A percentile compares a stretch with the other conserved stretches of the same genome.
phyloP scores from a whole-genome alignment of 306 rosid genomes.

The Astragalus glycyphyllos region DNA sequence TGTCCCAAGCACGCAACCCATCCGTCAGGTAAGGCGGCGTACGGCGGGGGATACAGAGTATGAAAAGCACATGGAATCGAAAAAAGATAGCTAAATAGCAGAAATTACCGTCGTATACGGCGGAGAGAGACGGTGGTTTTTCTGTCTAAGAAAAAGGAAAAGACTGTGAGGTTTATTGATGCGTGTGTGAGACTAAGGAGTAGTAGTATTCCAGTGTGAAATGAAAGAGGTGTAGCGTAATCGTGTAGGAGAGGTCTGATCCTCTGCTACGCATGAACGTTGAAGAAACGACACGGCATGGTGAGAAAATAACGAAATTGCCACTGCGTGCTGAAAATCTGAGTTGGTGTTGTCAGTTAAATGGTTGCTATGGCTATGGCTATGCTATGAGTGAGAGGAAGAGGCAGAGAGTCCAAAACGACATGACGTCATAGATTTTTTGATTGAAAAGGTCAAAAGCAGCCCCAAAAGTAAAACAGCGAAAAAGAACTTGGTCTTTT shows the following conservation, averaged over 20 bases:
- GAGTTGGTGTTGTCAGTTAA: constrained; percentile 53
- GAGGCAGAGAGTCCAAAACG: constrained; percentile 42
- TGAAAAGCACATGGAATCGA: constrained; percentile 49
- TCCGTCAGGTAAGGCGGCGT: constrained; percentile 52
- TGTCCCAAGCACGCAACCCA: constrained; percentile 90
- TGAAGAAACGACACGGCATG: constrained; percentile 40
- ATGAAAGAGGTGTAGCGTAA: constrained; percentile 3
- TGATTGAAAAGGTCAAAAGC: constrained; percentile 35
- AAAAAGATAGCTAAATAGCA: neutral
- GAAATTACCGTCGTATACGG: constrained; percentile 11
- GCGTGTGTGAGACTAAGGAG: constrained; percentile 8
- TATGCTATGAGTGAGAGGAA: constrained; percentile 2
- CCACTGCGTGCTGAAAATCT: constrained; percentile 58
- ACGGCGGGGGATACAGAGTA: constrained; percentile 38
- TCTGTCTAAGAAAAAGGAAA: neutral
- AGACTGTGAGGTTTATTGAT: neutral
- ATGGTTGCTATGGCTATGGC: constrained; percentile 48
- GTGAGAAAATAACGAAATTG: constrained; percentile 47
- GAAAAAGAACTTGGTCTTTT: constrained; percentile 25
- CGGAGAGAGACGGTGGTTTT: constrained; percentile 36
- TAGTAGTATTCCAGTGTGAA: neutral
- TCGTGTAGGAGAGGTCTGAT: constrained; percentile 10
- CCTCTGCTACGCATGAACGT: constrained; percentile 25
- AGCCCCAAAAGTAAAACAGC: constrained; percentile 28
- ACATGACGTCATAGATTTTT: constrained; percentile 43